These are phyloP conservation scores for Cunninghamia lanceolata DNA, from an alignment of 75 land plant species.

Conservation along the genomic window DNA sequence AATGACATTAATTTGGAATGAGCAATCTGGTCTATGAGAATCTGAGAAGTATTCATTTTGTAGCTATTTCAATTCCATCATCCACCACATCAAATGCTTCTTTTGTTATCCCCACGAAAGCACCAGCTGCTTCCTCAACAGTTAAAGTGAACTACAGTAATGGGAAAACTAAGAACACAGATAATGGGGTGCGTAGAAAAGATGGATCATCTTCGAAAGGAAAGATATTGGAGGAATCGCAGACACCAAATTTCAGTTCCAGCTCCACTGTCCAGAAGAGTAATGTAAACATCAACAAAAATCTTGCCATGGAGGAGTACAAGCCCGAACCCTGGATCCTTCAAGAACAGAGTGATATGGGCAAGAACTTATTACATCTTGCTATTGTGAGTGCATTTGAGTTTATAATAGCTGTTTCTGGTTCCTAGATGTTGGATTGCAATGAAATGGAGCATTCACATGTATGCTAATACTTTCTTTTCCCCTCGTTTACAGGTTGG, in stretches of 20 bases:
- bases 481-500: constrained; percentile 62
- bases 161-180: constrained; percentile 8
- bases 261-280: not conserved
- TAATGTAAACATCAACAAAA: constrained; percentile 1
- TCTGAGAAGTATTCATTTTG: not conserved
- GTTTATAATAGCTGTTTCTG: not conserved
- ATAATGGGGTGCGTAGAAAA: constrained; percentile 9
- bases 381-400: constrained; percentile 68
- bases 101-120: not conserved
- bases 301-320: constrained; percentile 34
- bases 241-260: not conserved
- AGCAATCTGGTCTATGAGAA: not conserved
- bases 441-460: not conserved
- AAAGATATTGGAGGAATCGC: constrained; percentile 15
- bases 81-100: not conserved
- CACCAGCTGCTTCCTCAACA: not conserved
- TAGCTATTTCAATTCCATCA: not conserved
- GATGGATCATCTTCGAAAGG: constrained; percentile 15
- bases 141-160: not conserved
- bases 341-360: constrained; percentile 29
- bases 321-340: constrained; percentile 91
- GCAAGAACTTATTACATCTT: constrained; percentile 66
- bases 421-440: not conserved
- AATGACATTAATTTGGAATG: not conserved
- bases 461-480: not conserved